Evolutionary conservation across 352 stramenopile genomes (phyloP).

Genomic region (Pythium phragmitis): DNA sequence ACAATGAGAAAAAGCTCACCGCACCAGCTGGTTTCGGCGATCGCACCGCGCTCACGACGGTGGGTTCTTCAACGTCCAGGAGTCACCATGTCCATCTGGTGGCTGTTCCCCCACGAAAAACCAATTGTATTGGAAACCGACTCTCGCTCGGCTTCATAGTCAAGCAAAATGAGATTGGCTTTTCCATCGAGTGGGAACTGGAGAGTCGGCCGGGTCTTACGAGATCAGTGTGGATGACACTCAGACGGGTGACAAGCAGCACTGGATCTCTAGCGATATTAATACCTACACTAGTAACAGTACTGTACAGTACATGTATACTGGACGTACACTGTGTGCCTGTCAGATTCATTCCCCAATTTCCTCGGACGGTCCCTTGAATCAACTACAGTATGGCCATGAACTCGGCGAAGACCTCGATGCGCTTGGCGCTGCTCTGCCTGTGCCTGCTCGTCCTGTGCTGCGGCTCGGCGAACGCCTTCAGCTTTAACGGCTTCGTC

Average conservation of each 20-base stretch:
- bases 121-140: neutral
- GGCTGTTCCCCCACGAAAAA: neutral
- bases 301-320: no score
- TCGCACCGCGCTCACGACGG: neutral
- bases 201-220: no score
- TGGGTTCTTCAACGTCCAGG: neutral
- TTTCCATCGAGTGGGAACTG: neutral
- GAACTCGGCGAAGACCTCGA: conserved; percentile 8
- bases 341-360: neutral
- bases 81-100: conserved; percentile 2
- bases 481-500: conserved; percentile 11
- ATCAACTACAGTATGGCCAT: neutral
- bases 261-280: no score
- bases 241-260: no score
- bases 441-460: conserved; percentile 7
- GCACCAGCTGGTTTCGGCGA: conserved; percentile 6
- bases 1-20: neutral
- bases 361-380: neutral
- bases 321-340: neutral
- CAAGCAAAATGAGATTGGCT: no score
- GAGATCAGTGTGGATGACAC: no score
- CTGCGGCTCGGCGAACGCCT: conserved; percentile 4
- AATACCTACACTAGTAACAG: no score
- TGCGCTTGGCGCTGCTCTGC: conserved; percentile 13
- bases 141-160: neutral